phyloP scores from a whole-genome alignment of 331 rosid genomes.

The Pyracantha coccinea region DNA sequence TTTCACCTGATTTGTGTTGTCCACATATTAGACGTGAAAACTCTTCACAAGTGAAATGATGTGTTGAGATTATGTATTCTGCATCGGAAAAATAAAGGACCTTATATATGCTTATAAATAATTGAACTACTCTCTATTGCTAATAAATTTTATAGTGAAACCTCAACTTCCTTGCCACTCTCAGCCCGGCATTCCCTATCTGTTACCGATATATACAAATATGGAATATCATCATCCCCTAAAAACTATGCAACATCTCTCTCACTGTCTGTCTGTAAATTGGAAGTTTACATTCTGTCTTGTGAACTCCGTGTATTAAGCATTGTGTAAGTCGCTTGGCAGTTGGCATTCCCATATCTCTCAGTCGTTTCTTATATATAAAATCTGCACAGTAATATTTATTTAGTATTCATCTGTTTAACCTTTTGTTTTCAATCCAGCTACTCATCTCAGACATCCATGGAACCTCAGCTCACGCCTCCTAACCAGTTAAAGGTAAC shows the following conservation, averaged over 20 bases:
- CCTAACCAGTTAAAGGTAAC: conserved; percentile 27
- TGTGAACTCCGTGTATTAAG: conserved; percentile 28
- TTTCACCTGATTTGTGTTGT: no score
- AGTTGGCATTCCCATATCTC: not conserved
- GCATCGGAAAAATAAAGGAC: no score
- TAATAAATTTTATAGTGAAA: no score
- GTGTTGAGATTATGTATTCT: no score
- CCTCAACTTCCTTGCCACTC: not conserved
- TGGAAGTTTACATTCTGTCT: not conserved
- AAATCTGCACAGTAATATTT: not conserved
- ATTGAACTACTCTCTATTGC: no score
- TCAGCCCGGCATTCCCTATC: conserved; percentile 34
- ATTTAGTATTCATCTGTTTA: not conserved
- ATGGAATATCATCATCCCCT: no score
- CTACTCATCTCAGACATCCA: conserved; percentile 1
- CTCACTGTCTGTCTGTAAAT: not conserved
- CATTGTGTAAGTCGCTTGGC: conserved; percentile 31
- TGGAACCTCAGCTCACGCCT: conserved; percentile 29
- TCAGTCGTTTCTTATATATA: not conserved
- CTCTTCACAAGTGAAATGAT: not conserved
- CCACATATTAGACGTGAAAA: no score
- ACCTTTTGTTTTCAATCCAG: not conserved
- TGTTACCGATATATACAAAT: not conserved
- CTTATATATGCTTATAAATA: no score
- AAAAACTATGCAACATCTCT: conserved; percentile 13